Conservation (phyloP, 1,139 yeast species). For the Suhomyces panamericanus region DNA sequence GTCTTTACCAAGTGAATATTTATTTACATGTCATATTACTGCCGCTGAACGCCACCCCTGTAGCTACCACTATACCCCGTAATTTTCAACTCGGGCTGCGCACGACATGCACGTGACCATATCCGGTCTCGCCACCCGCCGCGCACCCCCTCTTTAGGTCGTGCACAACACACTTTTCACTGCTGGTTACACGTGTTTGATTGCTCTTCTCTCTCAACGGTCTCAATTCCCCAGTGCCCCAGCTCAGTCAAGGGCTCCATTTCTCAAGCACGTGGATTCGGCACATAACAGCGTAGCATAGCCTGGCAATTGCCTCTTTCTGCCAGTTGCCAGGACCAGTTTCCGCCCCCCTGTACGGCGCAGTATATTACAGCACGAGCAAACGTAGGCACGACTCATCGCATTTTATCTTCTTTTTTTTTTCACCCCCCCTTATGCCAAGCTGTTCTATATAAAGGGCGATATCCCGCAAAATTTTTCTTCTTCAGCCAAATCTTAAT, state of each 20-base stretch:
- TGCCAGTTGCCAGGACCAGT: background rate
- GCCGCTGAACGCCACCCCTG: background rate
- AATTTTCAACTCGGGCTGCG: background rate
- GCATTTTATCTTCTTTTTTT: constrained; percentile 12
- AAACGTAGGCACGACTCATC: constrained; percentile 9
- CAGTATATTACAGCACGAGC: background rate
- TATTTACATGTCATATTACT: constrained; percentile 1
- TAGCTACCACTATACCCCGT: constrained; percentile 2
- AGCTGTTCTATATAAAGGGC: constrained; percentile 9
- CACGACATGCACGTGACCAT: background rate
- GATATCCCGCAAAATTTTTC: constrained; percentile 8
- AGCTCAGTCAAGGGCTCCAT: background rate
- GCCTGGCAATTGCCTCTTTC: no score
- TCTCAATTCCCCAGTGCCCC: background rate
- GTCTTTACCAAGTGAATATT: constrained; percentile 9
- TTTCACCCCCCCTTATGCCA: constrained; percentile 9
- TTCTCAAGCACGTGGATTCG: background rate
- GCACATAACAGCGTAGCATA: no score
- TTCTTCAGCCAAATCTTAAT: constrained; percentile 9
- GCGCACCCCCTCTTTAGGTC: background rate
- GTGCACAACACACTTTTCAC: background rate
- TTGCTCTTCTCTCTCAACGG: constrained; percentile 3
- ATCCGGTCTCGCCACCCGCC: background rate
- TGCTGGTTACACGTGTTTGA: constrained; percentile 12
- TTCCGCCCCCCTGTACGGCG: background rate